Conservation (phyloP, 495 filamentous ascomycete species). For the Chaetomium tenue region DNA sequence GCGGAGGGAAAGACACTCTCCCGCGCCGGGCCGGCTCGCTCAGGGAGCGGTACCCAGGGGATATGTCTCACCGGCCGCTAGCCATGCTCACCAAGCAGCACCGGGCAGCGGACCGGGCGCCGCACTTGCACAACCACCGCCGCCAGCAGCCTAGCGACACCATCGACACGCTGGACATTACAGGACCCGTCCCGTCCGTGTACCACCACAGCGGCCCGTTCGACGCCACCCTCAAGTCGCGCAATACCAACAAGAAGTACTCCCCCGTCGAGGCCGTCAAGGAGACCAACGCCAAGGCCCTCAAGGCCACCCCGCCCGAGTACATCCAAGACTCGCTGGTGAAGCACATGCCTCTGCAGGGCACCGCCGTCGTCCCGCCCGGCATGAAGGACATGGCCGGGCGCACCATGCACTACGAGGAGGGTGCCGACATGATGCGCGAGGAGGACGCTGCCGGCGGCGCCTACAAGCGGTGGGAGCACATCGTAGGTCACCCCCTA, state of each 20-base stretch:
- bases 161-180: conserved; percentile 75
- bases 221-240: conserved; percentile 72
- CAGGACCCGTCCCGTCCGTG: conserved; percentile 45
- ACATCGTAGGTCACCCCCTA: conserved; percentile 55
- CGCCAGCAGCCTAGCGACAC: conserved; percentile 67
- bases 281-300: conserved; percentile 69
- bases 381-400: conserved; percentile 66
- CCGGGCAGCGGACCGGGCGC: conserved; percentile 60
- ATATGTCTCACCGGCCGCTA: conserved; percentile 61
- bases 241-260: conserved; percentile 61
- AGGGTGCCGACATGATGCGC: conserved; percentile 80
- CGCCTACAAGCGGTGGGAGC: conserved; percentile 64
- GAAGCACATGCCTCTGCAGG: conserved; percentile 80
- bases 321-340: conserved; percentile 72
- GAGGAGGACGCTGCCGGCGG: conserved; percentile 60
- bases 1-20: conserved; percentile 5
- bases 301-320: conserved; percentile 79
- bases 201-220: conserved; percentile 96
- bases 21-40: conserved; percentile 53
- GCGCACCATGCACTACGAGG: conserved; percentile 72
- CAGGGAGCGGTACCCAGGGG: conserved; percentile 56
- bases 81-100: conserved; percentile 57
- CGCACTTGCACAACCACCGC: conserved; percentile 53
- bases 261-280: conserved; percentile 77
- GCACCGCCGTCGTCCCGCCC: conserved; percentile 72